Base-by-base conservation (phyloP, 2,329 filamentous ascomycete genomes). In the Leptosphaerulina australis region DNA sequence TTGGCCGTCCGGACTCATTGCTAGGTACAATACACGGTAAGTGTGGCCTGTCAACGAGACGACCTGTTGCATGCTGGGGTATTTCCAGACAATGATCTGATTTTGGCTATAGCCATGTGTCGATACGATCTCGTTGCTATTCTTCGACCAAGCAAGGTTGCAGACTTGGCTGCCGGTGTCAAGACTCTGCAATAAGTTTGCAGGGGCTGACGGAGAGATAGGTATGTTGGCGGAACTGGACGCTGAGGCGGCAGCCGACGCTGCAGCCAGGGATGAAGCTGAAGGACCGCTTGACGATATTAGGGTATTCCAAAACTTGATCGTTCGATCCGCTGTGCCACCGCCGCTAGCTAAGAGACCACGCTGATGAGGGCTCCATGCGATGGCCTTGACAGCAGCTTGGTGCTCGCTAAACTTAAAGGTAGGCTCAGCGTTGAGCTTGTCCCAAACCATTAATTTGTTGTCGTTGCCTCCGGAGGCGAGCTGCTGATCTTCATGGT, bases 1-100 rank as follows among this genome's bases (percentile, higher is more conserved):
- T 62, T 92, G 85, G 14, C 94, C 94, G 67, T 97, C 93, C 1
- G 94, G 94, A 68, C 92, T 97, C 91, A 97, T 97, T 24, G 92
- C 92, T 43, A 99, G 81, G 71, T 97, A 99, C 3, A 99, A 80
- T 10, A 99, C 94, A 67, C 94, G 88, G 74, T 95, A 97, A 1
- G 94, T 99, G 72, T 99, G 94, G 0, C 94, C 94, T 0, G 94
- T 99, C 35, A 99, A 79, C 60, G 90, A 96, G 30, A 91, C 93
- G 7, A 99, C 91, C 71, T 97, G 94, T 38, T 91, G 91, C 94
- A 99, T 97, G 60, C 88, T 92, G 1, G 94, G 94, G 69, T 99
- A 99, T 69, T 99, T 99, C 94, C 94, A 99, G 46, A 99, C 91
- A 28, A 97, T 93, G 64, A 99, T 97, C 73, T 97, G 94, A 71